Base-by-base conservation (phyloP, 495 filamentous ascomycete genomes). In the Xylaria castorea region DNA sequence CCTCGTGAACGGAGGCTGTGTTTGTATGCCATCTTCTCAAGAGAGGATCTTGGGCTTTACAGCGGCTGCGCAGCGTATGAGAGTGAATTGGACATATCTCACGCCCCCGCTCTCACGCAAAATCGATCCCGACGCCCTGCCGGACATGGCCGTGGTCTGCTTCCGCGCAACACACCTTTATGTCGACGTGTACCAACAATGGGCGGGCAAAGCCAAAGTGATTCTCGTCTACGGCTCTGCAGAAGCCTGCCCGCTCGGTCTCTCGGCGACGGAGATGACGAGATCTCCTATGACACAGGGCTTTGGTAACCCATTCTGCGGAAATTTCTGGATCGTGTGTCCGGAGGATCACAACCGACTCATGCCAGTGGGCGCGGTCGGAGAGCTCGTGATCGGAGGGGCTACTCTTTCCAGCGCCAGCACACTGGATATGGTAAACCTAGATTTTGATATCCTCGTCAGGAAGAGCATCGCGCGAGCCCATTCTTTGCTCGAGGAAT, bases 1-100 rank as follows among this genome's bases (percentile, higher is more conserved):
- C 0, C 80, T 94, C 1, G 88, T 89, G 9, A 74, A 80, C 27
- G 87, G 87, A 7, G 86, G 81, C 25, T 85, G 83, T 67, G 79
- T 89, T 34, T 88, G 86, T 68, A 75, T 89, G 30, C 85, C 86
- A 3, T 85, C 83, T 5, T 76, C 82, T 1, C 62, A 70, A 0
- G 85, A 87, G 66, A 78, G 78, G 34, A 68, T 84, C 20, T 66
- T 75, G 34, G 79, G 79, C 46, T 82, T 82, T 66, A 80, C 77
- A 9, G 82, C 63, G 1, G 82, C 83, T 9, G 83, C 84, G 16
- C 81, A 80, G 51, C 76, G 84, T 5, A 85, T 86, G 82, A 76
- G 81, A 18, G 83, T 86, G 48, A 86, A 84, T 67, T 86, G 83
- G 84, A 81, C 82, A 1, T 85, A 83, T 75, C 80, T 86, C 73